Base-by-base conservation (phyloP, 1,139 yeast species). In the Williopsis jadinii region DNA sequence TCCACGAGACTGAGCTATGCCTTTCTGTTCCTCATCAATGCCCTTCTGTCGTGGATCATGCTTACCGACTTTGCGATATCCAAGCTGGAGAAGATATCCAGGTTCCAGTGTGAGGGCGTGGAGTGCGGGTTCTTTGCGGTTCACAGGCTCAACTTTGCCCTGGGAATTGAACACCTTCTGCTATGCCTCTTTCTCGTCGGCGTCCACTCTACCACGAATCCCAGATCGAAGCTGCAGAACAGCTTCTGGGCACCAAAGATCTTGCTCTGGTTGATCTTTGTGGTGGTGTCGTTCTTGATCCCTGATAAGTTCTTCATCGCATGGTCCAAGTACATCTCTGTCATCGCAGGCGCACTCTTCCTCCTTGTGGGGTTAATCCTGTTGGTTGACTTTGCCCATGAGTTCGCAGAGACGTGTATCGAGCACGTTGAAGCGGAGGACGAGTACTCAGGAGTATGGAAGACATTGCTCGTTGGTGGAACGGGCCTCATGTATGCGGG, bases 391-490 rank as follows among this genome's bases (percentile, higher is more conserved):
- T 92, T 88, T 70, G 97, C 98, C 11, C 98, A 94, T 63, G 94
- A 94, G 46, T 94, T 97, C 97, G 97, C 98, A 0, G 99, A 94
- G 56, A 86, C 84, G 10, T 94, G 98, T 60, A 73, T 92, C 42
- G 92, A 84, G 51, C 86, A 87, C 55, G 87, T 92, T 38, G 97
- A 92, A 60, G 71, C 76, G 51, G 94, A 84, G 52, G 95, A 90
- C 48, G 83, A 90, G 39, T 75, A 79, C 41, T 55, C 69, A 3
- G 45, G 58, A 3, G 74, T 85, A 52, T 92, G 98, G 98, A 79
- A 86, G 55, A 71, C 77, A 36, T 64, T 90, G 19, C 69, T 94
- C 37, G 76, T 92, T 30, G 87, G 95, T 2, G 96, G 97, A 0
- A 92, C 98, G 0, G 67, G 83, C 35, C 62, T 77, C 19, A 88